phyloP scores from a whole-genome alignment of 2,329 filamentous ascomycete genomes.

The Aspergillus alliaceus region DNA sequence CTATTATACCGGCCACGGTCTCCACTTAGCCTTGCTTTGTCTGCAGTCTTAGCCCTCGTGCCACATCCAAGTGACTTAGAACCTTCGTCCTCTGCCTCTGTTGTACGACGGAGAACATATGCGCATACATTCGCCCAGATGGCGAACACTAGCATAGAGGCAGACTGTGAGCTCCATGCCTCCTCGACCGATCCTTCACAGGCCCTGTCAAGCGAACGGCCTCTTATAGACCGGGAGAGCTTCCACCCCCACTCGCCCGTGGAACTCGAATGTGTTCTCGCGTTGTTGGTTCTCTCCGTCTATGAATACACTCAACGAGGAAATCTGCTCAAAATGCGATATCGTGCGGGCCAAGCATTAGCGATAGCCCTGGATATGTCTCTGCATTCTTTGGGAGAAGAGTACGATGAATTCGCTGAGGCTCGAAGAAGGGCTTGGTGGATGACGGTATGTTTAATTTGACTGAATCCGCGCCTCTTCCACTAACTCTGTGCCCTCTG shows the following conservation, averaged over 20 bases:
- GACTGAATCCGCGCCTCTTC: not conserved
- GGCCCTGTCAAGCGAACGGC: conserved; percentile 35
- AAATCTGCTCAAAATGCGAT: conserved; percentile 48
- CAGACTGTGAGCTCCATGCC: conserved; percentile 44
- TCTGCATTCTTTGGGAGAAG: conserved; percentile 36
- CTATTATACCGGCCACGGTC: conserved; percentile 40
- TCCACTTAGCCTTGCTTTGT: conserved; percentile 46
- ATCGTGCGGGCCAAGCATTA: conserved; percentile 46
- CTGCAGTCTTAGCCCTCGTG: conserved; percentile 43
- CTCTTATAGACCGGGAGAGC: conserved; percentile 32
- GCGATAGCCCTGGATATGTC: conserved; percentile 45
- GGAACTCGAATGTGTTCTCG: conserved; percentile 43
- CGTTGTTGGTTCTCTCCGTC: conserved; percentile 43
- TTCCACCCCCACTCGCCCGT: conserved; percentile 42
- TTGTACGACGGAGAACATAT: conserved; percentile 38
- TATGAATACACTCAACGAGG: conserved; percentile 49
- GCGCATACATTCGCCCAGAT: conserved; percentile 42
- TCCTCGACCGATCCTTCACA: conserved; percentile 42
- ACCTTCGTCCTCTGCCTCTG: conserved; percentile 34
- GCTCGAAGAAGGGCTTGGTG: conserved; percentile 47
- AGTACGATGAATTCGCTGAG: conserved; percentile 40
- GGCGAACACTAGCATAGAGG: conserved; percentile 40
- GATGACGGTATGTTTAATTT: conserved; percentile 42
- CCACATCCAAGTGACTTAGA: conserved; percentile 43
- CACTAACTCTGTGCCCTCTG: not conserved